Conservation (phyloP, 2,329 filamentous ascomycete genomes). For the Calonectria montana region DNA sequence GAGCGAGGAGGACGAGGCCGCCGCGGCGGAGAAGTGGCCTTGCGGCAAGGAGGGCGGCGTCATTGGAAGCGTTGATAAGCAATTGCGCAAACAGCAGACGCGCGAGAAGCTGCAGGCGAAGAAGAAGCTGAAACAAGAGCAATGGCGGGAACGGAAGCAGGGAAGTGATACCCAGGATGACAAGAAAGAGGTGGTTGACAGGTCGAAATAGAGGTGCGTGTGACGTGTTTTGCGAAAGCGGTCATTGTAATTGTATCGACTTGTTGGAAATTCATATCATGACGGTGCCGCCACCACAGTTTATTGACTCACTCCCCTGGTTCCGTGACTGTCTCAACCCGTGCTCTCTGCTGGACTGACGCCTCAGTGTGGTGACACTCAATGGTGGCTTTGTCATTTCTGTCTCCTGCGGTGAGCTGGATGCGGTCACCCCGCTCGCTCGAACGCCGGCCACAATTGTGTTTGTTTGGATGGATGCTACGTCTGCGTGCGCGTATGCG, state of each 20-base stretch:
- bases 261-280: background rate
- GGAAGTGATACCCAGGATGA: conserved; percentile 33
- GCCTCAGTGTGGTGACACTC: background rate
- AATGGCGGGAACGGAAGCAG: background rate
- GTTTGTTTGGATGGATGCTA: background rate
- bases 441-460: background rate
- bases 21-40: conserved; percentile 73
- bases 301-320: background rate
- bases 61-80: conserved; percentile 65
- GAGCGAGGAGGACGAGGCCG: conserved; percentile 83
- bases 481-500: background rate
- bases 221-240: background rate
- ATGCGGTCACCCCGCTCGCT: background rate
- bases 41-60: conserved; percentile 64
- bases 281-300: background rate
- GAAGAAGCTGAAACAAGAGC: conserved; percentile 53
- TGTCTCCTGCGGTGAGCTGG: background rate
- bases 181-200: conserved; percentile 26
- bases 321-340: background rate
- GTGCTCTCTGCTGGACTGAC: background rate
- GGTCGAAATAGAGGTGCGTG: conserved; percentile 30
- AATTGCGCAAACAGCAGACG: conserved; percentile 67
- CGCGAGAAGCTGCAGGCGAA: conserved; percentile 61
- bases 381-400: background rate
- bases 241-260: conserved; percentile 18